Conservation (phyloP, 495 filamentous ascomycete species). For the Penicillium simplicissimum region DNA sequence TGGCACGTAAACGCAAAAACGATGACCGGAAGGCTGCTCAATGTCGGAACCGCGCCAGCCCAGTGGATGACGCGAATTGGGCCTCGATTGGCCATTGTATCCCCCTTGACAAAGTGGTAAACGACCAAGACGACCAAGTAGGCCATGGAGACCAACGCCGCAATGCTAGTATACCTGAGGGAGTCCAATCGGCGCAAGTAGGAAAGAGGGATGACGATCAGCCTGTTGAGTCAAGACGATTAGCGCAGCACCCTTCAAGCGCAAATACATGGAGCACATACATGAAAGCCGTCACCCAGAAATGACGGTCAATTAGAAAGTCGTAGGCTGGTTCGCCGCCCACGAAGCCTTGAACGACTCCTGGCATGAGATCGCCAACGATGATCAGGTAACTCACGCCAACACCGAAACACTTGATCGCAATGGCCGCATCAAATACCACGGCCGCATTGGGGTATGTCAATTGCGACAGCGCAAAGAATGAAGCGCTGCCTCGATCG, state of each 20-base stretch:
- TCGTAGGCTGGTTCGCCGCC: slow-evolving; percentile 59
- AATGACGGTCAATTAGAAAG: slow-evolving; percentile 84
- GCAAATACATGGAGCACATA: slow-evolving; percentile 36
- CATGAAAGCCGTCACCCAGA: slow-evolving; percentile 99
- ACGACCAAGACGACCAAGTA: slow-evolving; percentile 91
- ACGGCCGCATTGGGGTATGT: slow-evolving; percentile 97
- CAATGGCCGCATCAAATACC: slow-evolving; percentile 93
- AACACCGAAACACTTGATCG: slow-evolving; percentile 96
- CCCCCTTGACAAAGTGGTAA: slow-evolving; percentile 80
- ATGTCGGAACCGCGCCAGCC: slow-evolving; percentile 72
- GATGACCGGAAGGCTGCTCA: slow-evolving; percentile 89
- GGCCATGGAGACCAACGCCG: slow-evolving; percentile 88
- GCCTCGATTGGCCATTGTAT: slow-evolving; percentile 71
- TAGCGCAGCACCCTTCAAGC: not conserved
- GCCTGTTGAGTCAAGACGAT: slow-evolving; percentile 48
- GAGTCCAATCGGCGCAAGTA: slow-evolving; percentile 91
- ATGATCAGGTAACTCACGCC: slow-evolving; percentile 97
- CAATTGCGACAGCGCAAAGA: slow-evolving; percentile 91
- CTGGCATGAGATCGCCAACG: slow-evolving; percentile 97
- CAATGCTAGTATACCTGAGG: slow-evolving; percentile 92
- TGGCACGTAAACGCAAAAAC: slow-evolving; percentile 99
- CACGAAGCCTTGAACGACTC: slow-evolving; percentile 76
- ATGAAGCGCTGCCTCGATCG: slow-evolving; percentile 77
- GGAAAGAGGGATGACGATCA: slow-evolving; percentile 90
- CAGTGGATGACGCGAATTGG: slow-evolving; percentile 71